Base-by-base conservation (phyloP, 2,329 filamentous ascomycete genomes). In the Neurospora sp. region DNA sequence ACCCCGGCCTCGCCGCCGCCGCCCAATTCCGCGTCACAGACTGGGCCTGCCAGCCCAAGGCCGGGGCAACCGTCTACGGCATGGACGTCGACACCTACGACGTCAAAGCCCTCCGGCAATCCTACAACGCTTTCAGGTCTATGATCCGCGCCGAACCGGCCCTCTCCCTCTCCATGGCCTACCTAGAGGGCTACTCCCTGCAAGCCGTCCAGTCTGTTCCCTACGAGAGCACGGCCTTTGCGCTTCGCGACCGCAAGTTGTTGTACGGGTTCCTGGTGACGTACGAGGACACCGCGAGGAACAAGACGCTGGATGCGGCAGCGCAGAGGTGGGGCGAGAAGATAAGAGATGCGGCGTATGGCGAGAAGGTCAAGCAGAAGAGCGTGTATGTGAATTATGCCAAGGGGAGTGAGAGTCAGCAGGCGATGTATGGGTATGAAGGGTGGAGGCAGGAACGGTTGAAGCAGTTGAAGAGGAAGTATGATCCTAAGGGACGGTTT, bases 341-440 rank as follows among this genome's bases (percentile, higher is more conserved):
- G 13, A 67, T 73, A 11, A 67, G 39, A n/a, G 28, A 13, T 5
- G 72, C 71, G 11, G 43, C 67, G 23, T 71, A 66, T 66, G 68
- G 66, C 3, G 36, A 66, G 6, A 10, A 11, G 38, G 43, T 23
- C 1, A 62, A 46, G 58, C 67, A 66, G 68, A 66, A 68, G 66
- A 67, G n/a, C 2, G 38, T 43, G 0, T 73, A 72, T 69, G 68
- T 70, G 10, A 72, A 73, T 66, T 73, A 73, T 38, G 70, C 72
- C 0, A 38, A 66, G 38, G 70, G 68, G 8, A 69, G 71, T 3
- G 72, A 73, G 36, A 66, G 38, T n/a, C 11, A 68, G 17, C 23
- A 72, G 52, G 58, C 69, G 0, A 33, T 73, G 40, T 73, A 73
- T 67, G 71, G 72, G 69, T 71, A 71, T 67, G 71, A 73, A 11